These are phyloP conservation scores for Tricholoma furcatifolium DNA, from an alignment of 768 basidiomycete genomes.

Conservation along the genomic window DNA sequence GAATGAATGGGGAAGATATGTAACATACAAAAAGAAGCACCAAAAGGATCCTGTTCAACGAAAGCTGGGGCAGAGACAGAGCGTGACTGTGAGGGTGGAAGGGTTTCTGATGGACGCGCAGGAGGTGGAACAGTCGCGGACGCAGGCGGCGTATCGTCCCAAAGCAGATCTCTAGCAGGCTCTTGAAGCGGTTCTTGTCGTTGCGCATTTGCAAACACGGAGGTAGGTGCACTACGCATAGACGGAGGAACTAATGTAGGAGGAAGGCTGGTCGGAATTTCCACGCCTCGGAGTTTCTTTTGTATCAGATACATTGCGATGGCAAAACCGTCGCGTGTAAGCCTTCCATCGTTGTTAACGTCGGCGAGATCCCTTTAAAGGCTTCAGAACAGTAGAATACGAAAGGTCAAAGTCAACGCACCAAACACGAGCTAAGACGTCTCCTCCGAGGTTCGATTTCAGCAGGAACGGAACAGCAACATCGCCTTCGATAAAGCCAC, in stretches of 20 bases:
- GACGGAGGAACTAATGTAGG: conserved; percentile 79
- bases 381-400: conserved; percentile 5
- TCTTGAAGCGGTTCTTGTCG: conserved; percentile 43
- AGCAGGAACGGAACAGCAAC: conserved; percentile 96
- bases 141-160: conserved; percentile 55
- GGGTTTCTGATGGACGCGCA: conserved; percentile 30
- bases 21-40: conserved; percentile 34
- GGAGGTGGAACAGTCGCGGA: conserved; percentile 42
- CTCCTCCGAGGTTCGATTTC: conserved; percentile 80
- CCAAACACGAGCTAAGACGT: conserved; percentile 90
- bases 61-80: conserved; percentile 21
- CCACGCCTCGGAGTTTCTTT: conserved; percentile 75
- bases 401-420: conserved; percentile 35
- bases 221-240: conserved; percentile 48
- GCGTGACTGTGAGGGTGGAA: conserved; percentile 21
- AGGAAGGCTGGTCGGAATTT: conserved; percentile 72
- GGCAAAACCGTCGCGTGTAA: conserved; percentile 92
- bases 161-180: conserved; percentile 44
- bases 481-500: conserved; percentile 87
- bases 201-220: conserved; percentile 36
- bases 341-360: conserved; percentile 79
- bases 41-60: conserved; percentile 50
- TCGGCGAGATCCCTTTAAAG: conserved; percentile 86
- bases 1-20: neutral
- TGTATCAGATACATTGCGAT: conserved; percentile 95